phyloP scores from a whole-genome alignment of 257 asterid species.

The Solanum pinnatisectum region DNA sequence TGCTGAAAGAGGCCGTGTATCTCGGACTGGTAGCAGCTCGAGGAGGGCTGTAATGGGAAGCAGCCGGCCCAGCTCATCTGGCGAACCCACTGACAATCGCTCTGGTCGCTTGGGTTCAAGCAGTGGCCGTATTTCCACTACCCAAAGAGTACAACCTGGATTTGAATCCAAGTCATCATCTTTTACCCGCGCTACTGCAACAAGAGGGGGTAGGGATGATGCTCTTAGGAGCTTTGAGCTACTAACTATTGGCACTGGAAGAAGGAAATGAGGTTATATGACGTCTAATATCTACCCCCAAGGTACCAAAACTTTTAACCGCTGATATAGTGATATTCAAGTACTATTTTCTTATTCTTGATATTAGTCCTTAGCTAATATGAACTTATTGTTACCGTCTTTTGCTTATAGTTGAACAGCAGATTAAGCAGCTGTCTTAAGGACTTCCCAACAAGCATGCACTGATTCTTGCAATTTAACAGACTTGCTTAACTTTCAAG shows the following conservation, averaged over 20 bases:
- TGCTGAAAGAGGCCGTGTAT: slow-evolving; percentile 45
- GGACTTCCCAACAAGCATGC: neutral
- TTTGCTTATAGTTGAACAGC: neutral
- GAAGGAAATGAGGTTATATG: slow-evolving; percentile 39
- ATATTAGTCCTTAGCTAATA: neutral
- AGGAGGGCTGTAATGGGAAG: slow-evolving; percentile 52
- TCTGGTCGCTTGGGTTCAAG: slow-evolving; percentile 46
- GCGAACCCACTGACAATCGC: slow-evolving; percentile 52
- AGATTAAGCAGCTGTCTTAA: neutral
- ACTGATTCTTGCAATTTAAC: neutral
- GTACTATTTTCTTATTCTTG: neutral
- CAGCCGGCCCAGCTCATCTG: slow-evolving; percentile 72
- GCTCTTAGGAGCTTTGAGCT: slow-evolving; percentile 75
- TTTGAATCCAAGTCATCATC: slow-evolving; percentile 62
- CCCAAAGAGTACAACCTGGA: slow-evolving; percentile 54
- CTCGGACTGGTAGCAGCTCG: slow-evolving; percentile 56
- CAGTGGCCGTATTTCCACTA: slow-evolving; percentile 38
- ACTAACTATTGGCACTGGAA: slow-evolving; percentile 64
- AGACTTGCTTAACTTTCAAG: neutral
- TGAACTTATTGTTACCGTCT: neutral
- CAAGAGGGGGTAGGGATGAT: slow-evolving; percentile 65
- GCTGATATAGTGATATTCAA: neutral
- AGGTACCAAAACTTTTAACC: neutral
- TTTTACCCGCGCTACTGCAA: slow-evolving; percentile 40
- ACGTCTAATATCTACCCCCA: neutral